phyloP scores from a whole-genome alignment of 169 alveolate genomes.

The Babesia sp. region DNA sequence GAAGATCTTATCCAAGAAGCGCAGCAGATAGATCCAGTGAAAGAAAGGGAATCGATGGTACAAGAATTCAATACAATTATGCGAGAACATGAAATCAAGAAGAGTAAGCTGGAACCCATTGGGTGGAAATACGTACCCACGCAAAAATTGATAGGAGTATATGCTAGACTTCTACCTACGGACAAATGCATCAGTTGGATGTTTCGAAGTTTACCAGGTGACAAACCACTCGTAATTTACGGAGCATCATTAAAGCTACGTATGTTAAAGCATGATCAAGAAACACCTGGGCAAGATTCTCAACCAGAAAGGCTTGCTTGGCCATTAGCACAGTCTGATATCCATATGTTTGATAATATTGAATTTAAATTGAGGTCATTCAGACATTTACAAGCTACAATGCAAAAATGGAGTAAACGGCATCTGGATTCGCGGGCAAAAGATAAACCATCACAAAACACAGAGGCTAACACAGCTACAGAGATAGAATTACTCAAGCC shows the following conservation, averaged over 20 bases:
- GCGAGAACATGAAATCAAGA: background rate
- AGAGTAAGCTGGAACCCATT: background rate
- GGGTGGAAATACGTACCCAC: slow-evolving; percentile 48
- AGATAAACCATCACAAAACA: background rate
- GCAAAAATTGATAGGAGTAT: background rate
- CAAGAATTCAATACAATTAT: background rate
- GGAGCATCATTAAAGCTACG: background rate
- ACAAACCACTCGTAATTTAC: slow-evolving; percentile 26
- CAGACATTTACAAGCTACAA: background rate
- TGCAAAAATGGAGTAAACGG: background rate
- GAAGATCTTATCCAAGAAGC: background rate
- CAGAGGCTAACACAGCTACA: background rate
- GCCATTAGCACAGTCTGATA: background rate
- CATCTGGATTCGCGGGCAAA: too few species aligned
- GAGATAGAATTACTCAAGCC: background rate
- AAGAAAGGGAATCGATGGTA: background rate
- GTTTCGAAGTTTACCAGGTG: slow-evolving; percentile 34
- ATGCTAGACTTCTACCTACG: background rate
- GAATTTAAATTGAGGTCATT: background rate
- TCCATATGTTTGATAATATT: background rate
- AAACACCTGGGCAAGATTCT: background rate
- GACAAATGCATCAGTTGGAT: background rate
- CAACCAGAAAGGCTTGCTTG: background rate
- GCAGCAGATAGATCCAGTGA: background rate
- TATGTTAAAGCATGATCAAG: background rate